Base-by-base conservation (phyloP, 352 stramenopile species). In the Globisporangium middletonii region DNA sequence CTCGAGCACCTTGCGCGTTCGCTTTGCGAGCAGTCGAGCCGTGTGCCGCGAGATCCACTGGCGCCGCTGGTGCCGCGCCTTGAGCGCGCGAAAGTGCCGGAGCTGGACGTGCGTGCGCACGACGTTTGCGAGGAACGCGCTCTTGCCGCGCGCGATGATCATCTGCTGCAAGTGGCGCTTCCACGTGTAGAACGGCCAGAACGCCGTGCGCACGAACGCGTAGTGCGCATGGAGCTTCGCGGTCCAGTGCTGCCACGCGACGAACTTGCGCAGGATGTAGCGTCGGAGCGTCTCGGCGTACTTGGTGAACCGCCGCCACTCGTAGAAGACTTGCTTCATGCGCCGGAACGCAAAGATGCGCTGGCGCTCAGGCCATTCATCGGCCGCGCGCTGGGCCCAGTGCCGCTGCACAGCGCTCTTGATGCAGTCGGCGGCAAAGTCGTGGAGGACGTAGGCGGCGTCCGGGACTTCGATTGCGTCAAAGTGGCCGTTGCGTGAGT, bases 111-210 rank as follows among this genome's bases (percentile, higher is more conserved):
- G 88, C 23, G 75, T 84, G 15, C 57, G 45, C 65, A 85, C 70
- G 4, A 89, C 65, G 28, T 76, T 75, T 45, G 61, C 71, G 13
- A 91, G 46, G 37, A 90, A 88, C 5, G 60, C 49, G 12, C 68
- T 70, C 60, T 92, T 92, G 18, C 73, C 70, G 42, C 70, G 70
- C 16, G 77, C 80, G 11, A 89, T 75, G 37, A 89, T 82, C 50
- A 79, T 72, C 61, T 85, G 73, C 44, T 86, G 75, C n/a, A 88
- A 59, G 54, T 83, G 68, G 15, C 83, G 76, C 60, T 88, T 89
- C 83, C 83, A 92, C 16, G 88, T 66, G 66, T 89, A 90, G 69
- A 89, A 86, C 48, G 83, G 79, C 81, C 83, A 92, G 57, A 92
- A 92, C 19, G 71, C 78, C 15, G 59, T 68, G 26, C 77, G 76